Base-by-base conservation (phyloP, 2,329 filamentous ascomycete genomes). In the Colletotrichum gloeosporioides region DNA sequence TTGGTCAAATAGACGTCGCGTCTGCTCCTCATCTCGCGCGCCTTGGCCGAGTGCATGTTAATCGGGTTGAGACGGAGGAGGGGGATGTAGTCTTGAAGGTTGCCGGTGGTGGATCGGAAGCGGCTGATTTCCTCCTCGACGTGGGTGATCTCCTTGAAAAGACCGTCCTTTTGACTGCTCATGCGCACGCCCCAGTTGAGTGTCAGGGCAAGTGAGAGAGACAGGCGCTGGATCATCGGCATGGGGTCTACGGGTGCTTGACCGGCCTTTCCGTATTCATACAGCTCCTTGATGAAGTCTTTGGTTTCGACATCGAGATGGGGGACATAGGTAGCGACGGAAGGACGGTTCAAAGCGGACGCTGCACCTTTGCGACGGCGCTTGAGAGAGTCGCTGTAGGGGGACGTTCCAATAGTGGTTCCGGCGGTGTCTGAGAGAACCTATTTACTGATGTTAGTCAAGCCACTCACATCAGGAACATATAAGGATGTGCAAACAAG, bases 371-470 rank as follows among this genome's bases (percentile, higher is more conserved):
- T 94, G 73, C 92, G 87, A 39, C 92, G 86, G 7, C 91, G 86
- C 81, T 93, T 94, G 32, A 93, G 83, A 1, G 90, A 92, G 5
- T 94, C 92, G 70, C 89, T 92, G 80, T 92, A 94, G 0, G 92
- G 92, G 1, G 91, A 92, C 0, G 92, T 94, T 1, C 92, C 92
- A 72, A 94, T 93, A 0, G 92, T 94, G 1, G 92, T 93, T 8
- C 92, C 92, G 1, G 92, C 90, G 0, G 92, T 93, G 59, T 92
- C 91, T 4, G 91, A 92, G 3, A 93, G 86, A 4, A 93, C 89
- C 90, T 92, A 63, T 22, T 8, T 25, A 25, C 15, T 10, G 8
- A 22, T 34, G 16, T 22, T 13, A 27, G 3, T 13, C 13, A 9
- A 32, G 12, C 6, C 6, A 32, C 9, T 15, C 8, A 22, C 10